Conservation (phyloP, 768 basidiomycete species). For the Trametes maxima region DNA sequence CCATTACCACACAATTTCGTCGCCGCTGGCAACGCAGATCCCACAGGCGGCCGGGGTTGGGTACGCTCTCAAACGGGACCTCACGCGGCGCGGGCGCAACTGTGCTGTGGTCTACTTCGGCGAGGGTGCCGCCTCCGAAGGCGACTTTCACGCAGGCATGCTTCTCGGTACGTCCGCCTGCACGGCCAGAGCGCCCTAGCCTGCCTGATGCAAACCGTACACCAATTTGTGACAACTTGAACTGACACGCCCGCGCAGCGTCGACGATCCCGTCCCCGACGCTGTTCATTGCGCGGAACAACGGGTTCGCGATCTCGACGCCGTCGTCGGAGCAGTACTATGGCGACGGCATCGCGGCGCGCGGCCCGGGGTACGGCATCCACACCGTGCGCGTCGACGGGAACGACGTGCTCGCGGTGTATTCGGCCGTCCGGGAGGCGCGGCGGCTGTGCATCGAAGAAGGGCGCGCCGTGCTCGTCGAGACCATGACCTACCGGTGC, state of each 20-base stretch:
- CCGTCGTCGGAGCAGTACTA: conserved; percentile 87
- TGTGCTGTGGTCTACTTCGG: conserved; percentile 92
- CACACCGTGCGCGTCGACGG: conserved; percentile 93
- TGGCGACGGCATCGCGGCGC: conserved; percentile 90
- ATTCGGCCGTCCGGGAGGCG: conserved; percentile 72
- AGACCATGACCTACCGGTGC: conserved; percentile 90
- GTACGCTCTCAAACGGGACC: conserved; percentile 83
- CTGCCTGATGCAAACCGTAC: too few relatives aligned
- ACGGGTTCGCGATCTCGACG: conserved; percentile 95
- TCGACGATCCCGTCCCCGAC: conserved; percentile 77
- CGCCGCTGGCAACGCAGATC: conserved; percentile 91
- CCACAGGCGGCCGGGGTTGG: conserved; percentile 94
- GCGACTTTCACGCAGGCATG: conserved; percentile 93
- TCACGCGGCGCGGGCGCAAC: conserved; percentile 62
- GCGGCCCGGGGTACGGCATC: conserved; percentile 91
- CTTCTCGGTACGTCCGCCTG: conserved; percentile 44
- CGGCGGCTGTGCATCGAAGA: conserved; percentile 71
- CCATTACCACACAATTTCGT: conserved; percentile 95
- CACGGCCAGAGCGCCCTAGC: background rate
- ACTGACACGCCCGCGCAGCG: conserved; percentile 35
- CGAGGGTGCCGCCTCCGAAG: conserved; percentile 93
- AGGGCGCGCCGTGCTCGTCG: conserved; percentile 80
- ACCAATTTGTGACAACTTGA: background rate
- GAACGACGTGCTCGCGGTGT: conserved; percentile 87
- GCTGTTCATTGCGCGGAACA: conserved; percentile 76